Evolutionary conservation across 768 basidiomycete species (phyloP).

Genomic region (Tulasnella sp.): DNA sequence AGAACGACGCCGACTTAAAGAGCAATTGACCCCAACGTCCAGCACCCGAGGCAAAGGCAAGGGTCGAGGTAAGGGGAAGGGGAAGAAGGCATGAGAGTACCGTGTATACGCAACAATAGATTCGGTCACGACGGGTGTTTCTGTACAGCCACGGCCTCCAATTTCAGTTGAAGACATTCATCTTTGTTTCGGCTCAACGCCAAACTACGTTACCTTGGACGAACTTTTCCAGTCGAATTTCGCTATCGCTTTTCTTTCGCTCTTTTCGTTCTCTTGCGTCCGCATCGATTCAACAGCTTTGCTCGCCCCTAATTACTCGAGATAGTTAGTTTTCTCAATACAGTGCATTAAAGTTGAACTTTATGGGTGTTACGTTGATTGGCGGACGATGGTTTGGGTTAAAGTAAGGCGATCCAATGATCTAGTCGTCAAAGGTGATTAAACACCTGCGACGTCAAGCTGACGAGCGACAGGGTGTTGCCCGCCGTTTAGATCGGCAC

Average conservation of each 20-base stretch:
- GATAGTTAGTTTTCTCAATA: not conserved
- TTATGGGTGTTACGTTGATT: not conserved
- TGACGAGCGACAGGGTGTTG: no score
- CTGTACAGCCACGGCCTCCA: not conserved
- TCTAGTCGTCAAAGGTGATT: no score
- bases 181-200: slow-evolving; percentile 4
- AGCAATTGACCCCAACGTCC: not conserved
- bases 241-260: not conserved
- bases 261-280: slow-evolving; percentile 7
- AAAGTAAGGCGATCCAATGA: no score
- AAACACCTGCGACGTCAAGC: no score
- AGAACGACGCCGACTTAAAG: slow-evolving; percentile 15
- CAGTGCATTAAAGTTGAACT: slow-evolving; percentile 3
- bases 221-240: slow-evolving; percentile 1
- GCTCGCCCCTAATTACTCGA: slow-evolving; percentile 2
- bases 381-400: no score
- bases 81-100: slow-evolving; percentile 13
- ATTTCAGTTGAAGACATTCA: slow-evolving; percentile 13
- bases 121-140: slow-evolving; percentile 9
- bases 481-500: no score
- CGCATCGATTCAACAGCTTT: not conserved
- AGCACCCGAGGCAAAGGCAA: slow-evolving; percentile 11
- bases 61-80: slow-evolving; percentile 2
- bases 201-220: slow-evolving; percentile 4
- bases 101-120: not conserved